Base-by-base conservation (phyloP, 2,329 filamentous ascomycete species). In the Cladosporium velox region DNA sequence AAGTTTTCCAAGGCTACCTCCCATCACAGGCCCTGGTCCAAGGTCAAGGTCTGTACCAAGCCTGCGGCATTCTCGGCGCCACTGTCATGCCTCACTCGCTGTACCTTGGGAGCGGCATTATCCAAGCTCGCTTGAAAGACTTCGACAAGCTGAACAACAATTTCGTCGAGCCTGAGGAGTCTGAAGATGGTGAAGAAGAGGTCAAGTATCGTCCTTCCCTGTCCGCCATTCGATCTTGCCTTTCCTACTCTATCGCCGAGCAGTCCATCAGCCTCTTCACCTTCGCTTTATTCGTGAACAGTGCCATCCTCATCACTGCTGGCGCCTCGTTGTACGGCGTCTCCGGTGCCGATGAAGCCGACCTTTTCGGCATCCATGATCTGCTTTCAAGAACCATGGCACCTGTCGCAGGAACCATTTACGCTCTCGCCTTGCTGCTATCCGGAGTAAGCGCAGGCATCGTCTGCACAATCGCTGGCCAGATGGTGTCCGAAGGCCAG, bases 401-500 rank as follows among this genome's bases (percentile, higher is more conserved):
- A 0, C 88, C 89, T 0, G 90, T 86, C 0, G 93, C 92, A 0
- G 93, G 91, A 1, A 91, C 90, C 2, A 82, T 96, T n/a, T 96
- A 96, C 69, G 91, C 91, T 0, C 82, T 96, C 2, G 91, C 92
- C 0, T 81, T 96, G 1, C 84, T 96, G 0, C 85, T 96, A 0
- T 93, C 90, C 0, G 92, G 92, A 10, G 85, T 92, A 14, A 91
- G 89, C 0, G 92, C 92, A 0, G 92, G 92, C 6, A 91, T 96
- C 41, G 90, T 96, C 2, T 96, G 92, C 79, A 96, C 93, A 1
- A 95, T 96, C 71, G 87, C 92, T 0, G 92, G 92, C 0, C 92
- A 96, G 77, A 95, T 96, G 88, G 90, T 96, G 26, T 89, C 88
- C 68, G 92, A 96, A 76, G 92, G 92, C 7, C 91, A 92, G 67